Evolutionary conservation across 75 land plant species (phyloP), one percentile per base, ranked within the genome.

Genomic region (Gnetum montanum): DNA sequence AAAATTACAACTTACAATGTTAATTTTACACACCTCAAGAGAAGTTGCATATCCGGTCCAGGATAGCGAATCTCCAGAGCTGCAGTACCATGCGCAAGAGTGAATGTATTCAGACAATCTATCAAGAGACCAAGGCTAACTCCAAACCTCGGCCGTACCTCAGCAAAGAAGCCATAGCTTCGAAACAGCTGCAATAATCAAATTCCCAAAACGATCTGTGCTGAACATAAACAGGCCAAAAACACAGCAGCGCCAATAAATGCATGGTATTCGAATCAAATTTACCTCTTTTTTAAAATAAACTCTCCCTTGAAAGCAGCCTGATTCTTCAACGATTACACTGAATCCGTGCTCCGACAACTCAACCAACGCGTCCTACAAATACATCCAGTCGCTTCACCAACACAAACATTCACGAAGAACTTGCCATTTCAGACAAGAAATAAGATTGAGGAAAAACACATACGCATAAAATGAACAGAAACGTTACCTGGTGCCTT

Each of bases 11-110:
- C n/a, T n/a, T n/a, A n/a, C n/a, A n/a, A n/a, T n/a, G 15, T 15
- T 33, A 5, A 4, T 30, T 25, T 33, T 10, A 59, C 69, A 37
- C 74, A 93, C 98, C 75, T 88, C 68, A 93, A 73, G 36, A 88
- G 61, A 12, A 93, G 83, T 73, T 93, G 95, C 98, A 88, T 93
- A 59, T 93, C 98, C 26, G 90, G 72, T 6, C 98, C 98, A 1
- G 98, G 98, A 70, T 93, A 93, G 10, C 67, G 70, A 48, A 93
- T 64, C 53, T 93, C 98, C 41, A 89, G 72, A 8, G 60, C 64
- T 25, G 70, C 59, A 2, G 85, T 59, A 31, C 68, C 77, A 10
- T 81, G 73, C 2, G 84, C 77, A 26, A 70, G 68, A 2, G 90
- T 81, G 57, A 93, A 93, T 6, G 80, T 80, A 44, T 78, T 85